Base-by-base conservation (phyloP, 1,139 yeast genomes). In the Yamadazyma epiphylla region DNA sequence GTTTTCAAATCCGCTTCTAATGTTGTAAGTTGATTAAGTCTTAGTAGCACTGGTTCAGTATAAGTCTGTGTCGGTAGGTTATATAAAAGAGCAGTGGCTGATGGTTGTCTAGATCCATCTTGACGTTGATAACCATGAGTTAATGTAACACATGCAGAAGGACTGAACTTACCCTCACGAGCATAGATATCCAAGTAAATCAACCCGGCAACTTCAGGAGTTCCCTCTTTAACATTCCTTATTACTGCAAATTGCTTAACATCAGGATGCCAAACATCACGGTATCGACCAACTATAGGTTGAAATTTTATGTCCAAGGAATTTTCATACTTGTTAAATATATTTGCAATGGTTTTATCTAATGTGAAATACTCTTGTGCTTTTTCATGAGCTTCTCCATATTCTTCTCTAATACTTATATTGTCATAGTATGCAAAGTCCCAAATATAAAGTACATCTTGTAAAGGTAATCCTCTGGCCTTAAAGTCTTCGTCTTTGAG, bases 1-100 rank as follows among this genome's bases (percentile, higher is more conserved):
- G 86, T 95, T 17, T 95, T 95, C 45, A 85, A 68, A 57, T 86
- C 95, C 50, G 86, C 95, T 79, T 86, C 86, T 46, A 86, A 80
- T 0, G 95, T 86, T 16, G 79, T 78, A 5, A 86, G 87, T 53
- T 86, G 95, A 39, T 66, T 67, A 52, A 85, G 95, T 49, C 80
- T 80, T 45, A 86, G 68, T 42, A 86, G 63, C 1, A 94, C 77
- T 10, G 95, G 94, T 48, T 80, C 82, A 7, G 66, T 72, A 19
- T 66, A 59, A 2, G 85, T 70, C 25, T 94, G 88, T 51, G 81
- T 81, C 27, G 94, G 80, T 54, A 86, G 85, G 58, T 85, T 86
- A 62, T 95, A 85, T 25, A 86, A 94, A 41, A 86, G 65, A 1
- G 88, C 84, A 8, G 94, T 81, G 0, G 77, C 78, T 1, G 94